These are phyloP conservation scores for Neotropicomus parvogracilis DNA, from an alignment of 1,284 basidiomycete species.

Conservation along the genomic window DNA sequence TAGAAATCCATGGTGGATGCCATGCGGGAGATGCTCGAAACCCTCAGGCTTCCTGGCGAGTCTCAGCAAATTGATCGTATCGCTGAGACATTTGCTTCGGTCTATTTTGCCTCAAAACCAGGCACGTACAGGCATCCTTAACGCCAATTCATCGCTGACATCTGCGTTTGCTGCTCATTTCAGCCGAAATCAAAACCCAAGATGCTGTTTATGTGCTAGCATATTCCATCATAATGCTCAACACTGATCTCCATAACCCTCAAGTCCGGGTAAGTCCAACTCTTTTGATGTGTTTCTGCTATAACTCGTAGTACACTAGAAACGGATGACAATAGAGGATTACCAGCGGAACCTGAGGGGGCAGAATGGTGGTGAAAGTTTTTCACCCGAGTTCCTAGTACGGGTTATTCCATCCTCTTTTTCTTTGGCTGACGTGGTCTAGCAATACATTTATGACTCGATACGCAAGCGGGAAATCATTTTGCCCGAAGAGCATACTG, in stretches of 20 bases:
- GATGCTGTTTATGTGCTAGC: slow-evolving; percentile 95
- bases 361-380: slow-evolving; percentile 86
- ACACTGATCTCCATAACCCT: slow-evolving; percentile 97
- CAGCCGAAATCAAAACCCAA: slow-evolving; percentile 84
- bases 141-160: slow-evolving; percentile 7
- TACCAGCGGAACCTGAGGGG: slow-evolving; percentile 92
- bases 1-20: slow-evolving; percentile 95
- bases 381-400: slow-evolving; percentile 83
- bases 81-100: slow-evolving; percentile 90
- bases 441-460: slow-evolving; percentile 90
- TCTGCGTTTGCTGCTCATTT: slow-evolving; percentile 2
- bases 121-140: slow-evolving; percentile 40
- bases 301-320: slow-evolving; percentile 44
- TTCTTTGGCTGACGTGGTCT: slow-evolving; percentile 7
- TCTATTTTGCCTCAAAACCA: slow-evolving; percentile 84
- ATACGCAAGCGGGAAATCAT: slow-evolving; percentile 95
- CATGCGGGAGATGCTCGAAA: slow-evolving; percentile 90
- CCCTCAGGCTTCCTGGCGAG: slow-evolving; percentile 95
- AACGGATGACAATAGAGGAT: slow-evolving; percentile 95
- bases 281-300: slow-evolving; percentile 3
- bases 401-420: slow-evolving; percentile 24
- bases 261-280: slow-evolving; percentile 71
- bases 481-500: slow-evolving; percentile 97
- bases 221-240: slow-evolving; percentile 97
- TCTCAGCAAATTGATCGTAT: slow-evolving; percentile 93